These are phyloP conservation scores for Zelopaecilomyces penicillatus DNA, from an alignment of 2,329 filamentous ascomycete species.

Conservation along the genomic window DNA sequence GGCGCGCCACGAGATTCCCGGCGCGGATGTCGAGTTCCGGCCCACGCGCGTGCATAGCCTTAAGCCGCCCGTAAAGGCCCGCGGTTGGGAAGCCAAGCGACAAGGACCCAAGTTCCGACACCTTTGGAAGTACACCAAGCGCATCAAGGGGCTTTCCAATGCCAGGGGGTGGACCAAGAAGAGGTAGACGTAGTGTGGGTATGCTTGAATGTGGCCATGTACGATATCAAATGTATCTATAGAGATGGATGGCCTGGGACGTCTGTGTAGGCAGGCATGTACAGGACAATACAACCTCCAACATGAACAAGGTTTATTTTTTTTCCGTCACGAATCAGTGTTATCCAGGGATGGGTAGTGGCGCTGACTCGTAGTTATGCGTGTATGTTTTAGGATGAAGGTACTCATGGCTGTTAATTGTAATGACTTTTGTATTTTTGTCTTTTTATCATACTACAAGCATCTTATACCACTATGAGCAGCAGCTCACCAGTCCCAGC, in stretches of 20 bases:
- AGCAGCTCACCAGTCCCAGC: too few relatives aligned
- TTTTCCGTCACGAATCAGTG: too few relatives aligned
- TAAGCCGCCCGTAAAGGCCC: slow-evolving; percentile 51
- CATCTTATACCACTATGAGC: too few relatives aligned
- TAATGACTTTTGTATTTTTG: too few relatives aligned
- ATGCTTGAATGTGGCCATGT: slow-evolving; percentile 3
- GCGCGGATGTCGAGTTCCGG: slow-evolving; percentile 77
- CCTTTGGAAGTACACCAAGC: slow-evolving; percentile 57
- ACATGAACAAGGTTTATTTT: too few relatives aligned
- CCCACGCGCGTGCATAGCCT: slow-evolving; percentile 64
- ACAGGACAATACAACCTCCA: too few relatives aligned
- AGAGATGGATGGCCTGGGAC: background rate
- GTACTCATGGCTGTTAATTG: too few relatives aligned
- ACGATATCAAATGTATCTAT: slow-evolving; percentile 4
- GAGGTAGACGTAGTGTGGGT: slow-evolving; percentile 17
- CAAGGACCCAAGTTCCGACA: slow-evolving; percentile 56
- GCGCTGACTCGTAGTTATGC: too few relatives aligned
- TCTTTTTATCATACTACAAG: too few relatives aligned
- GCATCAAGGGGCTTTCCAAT: slow-evolving; percentile 41
- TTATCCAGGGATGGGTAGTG: too few relatives aligned
- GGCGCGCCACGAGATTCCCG: slow-evolving; percentile 65
- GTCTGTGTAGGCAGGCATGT: too few relatives aligned
- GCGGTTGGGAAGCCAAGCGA: slow-evolving; percentile 59
- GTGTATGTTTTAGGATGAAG: too few relatives aligned
- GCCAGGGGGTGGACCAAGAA: slow-evolving; percentile 34